A percentile compares a stretch with the other conserved stretches of the same genome.
Conservation (phyloP, 192 early-diverging fungal genomes). For the Umbelopsis vinacea region DNA sequence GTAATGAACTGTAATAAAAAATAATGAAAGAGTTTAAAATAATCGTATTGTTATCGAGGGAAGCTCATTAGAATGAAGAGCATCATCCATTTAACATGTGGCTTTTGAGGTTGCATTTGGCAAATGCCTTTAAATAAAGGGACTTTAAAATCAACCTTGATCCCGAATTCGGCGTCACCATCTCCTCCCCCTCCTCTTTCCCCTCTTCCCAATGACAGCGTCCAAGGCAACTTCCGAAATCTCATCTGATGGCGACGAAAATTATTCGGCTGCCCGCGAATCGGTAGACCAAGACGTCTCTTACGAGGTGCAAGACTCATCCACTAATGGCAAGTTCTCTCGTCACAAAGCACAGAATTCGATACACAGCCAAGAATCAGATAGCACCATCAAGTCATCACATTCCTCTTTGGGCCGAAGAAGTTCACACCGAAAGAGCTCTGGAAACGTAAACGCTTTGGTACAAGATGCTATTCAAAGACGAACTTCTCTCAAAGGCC, state of each 20-base stretch:
- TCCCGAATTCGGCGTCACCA: neutral
- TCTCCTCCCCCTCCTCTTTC: neutral
- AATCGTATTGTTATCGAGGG: neutral
- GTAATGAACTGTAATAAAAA: neutral
- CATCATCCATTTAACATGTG: neutral
- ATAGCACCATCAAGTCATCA: slow-evolving; percentile 14
- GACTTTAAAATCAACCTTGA: neutral
- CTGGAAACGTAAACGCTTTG: neutral
- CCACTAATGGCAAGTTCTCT: neutral
- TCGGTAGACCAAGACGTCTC: neutral
- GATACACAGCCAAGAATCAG: slow-evolving; percentile 4
- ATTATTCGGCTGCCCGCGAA: slow-evolving; percentile 5
- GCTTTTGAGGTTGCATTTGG: neutral
- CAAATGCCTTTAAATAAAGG: neutral
- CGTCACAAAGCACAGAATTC: neutral
- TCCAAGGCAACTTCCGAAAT: slow-evolving; percentile 3
- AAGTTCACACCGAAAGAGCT: slow-evolving; percentile 4
- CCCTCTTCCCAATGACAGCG: slow-evolving; percentile 17
- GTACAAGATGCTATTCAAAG: slow-evolving; percentile 12
- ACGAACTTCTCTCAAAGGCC: neutral
- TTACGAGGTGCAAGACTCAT: neutral
- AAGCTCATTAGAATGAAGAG: neutral
- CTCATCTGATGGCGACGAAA: slow-evolving; percentile 17
- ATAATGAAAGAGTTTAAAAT: neutral
- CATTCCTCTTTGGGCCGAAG: slow-evolving; percentile 6